These are phyloP conservation scores for Trichoderma sp. DNA, from an alignment of 2,329 filamentous ascomycete species.

Conservation along the genomic window DNA sequence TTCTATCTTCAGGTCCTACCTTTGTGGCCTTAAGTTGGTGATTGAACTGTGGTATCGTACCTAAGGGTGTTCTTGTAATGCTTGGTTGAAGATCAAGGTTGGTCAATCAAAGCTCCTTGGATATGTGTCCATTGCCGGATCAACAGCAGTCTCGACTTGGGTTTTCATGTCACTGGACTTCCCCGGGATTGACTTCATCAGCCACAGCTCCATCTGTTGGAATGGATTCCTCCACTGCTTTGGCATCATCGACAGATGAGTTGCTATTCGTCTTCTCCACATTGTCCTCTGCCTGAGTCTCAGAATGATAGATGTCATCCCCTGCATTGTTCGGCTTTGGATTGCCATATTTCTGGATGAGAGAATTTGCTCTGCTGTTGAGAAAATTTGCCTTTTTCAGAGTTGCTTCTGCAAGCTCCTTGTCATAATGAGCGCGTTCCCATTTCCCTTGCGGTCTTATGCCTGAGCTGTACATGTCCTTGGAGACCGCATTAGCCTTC, in stretches of 20 bases:
- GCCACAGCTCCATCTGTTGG: background rate
- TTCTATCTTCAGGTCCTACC: background rate
- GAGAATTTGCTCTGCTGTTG: background rate
- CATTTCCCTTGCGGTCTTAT: background rate
- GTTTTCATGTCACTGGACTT: background rate
- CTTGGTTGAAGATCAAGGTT: background rate
- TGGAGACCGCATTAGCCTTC: fast-evolving
- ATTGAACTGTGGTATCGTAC: background rate
- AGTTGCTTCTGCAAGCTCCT: background rate
- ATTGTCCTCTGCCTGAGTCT: background rate
- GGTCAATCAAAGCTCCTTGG: background rate
- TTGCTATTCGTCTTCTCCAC: fast-evolving
- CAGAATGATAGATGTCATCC: background rate
- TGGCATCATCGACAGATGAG: background rate
- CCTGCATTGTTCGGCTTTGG: background rate
- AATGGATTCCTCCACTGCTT: background rate
- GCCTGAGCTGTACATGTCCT: no score
- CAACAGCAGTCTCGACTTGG: background rate
- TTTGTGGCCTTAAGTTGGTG: background rate
- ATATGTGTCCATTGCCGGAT: background rate
- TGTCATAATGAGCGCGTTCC: background rate
- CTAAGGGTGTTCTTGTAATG: background rate
- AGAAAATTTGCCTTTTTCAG: background rate
- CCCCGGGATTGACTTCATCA: no score
- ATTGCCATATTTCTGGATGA: background rate